Base-by-base conservation (phyloP, 768 basidiomycete genomes). In the Pseudohyphozyma bogoriensis region DNA sequence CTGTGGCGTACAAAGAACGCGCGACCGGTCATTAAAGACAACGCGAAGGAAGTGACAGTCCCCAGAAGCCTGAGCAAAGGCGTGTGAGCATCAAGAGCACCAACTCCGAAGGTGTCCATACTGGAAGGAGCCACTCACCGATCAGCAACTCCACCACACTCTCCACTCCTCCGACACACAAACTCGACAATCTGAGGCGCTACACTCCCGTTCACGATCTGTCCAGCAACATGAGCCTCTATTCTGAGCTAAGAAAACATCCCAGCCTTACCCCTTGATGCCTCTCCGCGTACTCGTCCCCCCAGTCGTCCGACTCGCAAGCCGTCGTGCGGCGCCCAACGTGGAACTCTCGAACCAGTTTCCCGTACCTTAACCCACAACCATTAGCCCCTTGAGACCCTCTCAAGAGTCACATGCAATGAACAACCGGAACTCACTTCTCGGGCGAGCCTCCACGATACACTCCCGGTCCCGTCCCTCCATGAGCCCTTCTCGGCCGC, bases 61-160 rank as follows among this genome's bases (percentile, higher is more conserved):
- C 40, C 4, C 42, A 42, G 4, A 50, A 37, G 7, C 51, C 54
- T 58, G 58, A 52, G 28, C 62, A 53, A 20, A 59, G 49, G 24
- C 55, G 31, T 2, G 57, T 62, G 51, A 4, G 40, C 5, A 28
- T 2, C 5, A 1, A 13, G 29, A 50, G 16, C 1, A 12, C 26
- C n/a, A 16, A 12, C 13, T 32, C 29, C 16, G 0, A 2, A 16
- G 22, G 0, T 20, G 42, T 24, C 0, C 26, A 16, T 12, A 32
- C 26, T 20, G 12, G 42, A 4, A 44, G 12, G 42, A 44, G 12
- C 22, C 5, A n/a, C 40, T 24, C 4, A 64, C 63, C 63, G 51
- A 33, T 63, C 62, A 1, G 63, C 63, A 20, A 64, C 44, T 0
- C 63, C 63, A 7, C 63, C 63, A 47, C 63, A 64, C n/a, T 36